A percentile compares a stretch with the other conserved stretches of the same genome.
phyloP scores from a whole-genome alignment of 2,329 filamentous ascomycete genomes.

The Rhynchosporium agropyri region DNA sequence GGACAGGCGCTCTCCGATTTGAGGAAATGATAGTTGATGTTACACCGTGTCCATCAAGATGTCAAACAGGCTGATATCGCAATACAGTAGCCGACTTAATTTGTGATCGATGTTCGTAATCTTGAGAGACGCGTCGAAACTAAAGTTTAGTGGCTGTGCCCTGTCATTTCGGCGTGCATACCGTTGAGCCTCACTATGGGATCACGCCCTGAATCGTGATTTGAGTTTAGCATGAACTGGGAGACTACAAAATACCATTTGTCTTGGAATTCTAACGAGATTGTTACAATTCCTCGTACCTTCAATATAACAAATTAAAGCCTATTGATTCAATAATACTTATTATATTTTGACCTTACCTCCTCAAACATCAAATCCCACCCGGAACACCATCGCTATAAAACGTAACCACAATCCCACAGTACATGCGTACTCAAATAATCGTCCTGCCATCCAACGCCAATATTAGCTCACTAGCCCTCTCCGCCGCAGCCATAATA shows the following conservation, averaged over 20 bases:
- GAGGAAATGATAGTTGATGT: not conserved
- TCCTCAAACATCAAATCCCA: too few relatives aligned
- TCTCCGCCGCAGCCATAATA: constrained; percentile 56
- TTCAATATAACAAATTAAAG: too few relatives aligned
- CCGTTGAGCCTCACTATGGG: not conserved
- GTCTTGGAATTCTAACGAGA: too few relatives aligned
- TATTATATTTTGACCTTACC: too few relatives aligned
- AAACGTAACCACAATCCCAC: not conserved
- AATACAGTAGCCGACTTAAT: not conserved
- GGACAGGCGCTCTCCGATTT: not conserved
- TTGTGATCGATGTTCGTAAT: not conserved
- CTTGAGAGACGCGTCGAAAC: not conserved
- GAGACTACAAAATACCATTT: not conserved
- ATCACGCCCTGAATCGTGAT: not conserved
- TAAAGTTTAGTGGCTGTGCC: not conserved
- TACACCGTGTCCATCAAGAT: not conserved
- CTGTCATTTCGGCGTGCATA: not conserved
- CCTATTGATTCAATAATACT: too few relatives aligned
- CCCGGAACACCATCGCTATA: too few relatives aligned
- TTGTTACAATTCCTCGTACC: too few relatives aligned
- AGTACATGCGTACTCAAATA: not conserved
- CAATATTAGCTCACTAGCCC: constrained; percentile 53
- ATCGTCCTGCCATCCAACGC: constrained; percentile 15
- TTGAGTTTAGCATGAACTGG: not conserved
- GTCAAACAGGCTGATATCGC: not conserved